These are phyloP conservation scores for Hortiboletus rubellus DNA, from an alignment of 1,284 basidiomycete species.

Conservation along the genomic window DNA sequence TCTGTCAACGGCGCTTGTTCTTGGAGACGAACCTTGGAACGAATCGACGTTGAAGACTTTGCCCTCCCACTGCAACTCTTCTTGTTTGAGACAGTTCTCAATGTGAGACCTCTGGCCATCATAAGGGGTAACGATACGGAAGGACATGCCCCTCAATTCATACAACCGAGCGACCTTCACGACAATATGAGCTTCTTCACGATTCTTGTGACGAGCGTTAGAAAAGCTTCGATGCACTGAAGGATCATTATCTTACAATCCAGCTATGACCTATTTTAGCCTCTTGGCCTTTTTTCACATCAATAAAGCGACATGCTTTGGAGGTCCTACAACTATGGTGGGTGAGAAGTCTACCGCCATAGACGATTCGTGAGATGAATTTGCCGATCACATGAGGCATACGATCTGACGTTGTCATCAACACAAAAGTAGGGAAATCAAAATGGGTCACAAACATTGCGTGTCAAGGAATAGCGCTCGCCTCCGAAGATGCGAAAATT, in stretches of 20 bases:
- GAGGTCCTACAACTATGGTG: conserved; percentile 6
- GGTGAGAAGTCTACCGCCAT: conserved; percentile 33
- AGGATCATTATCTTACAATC: conserved; percentile 19
- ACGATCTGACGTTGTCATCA: conserved; percentile 41
- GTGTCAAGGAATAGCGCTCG: conserved; percentile 39
- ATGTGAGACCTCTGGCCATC: conserved; percentile 59
- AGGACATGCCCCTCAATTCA: conserved; percentile 7
- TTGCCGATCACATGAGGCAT: conserved; percentile 50
- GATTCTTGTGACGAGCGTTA: conserved; percentile 18
- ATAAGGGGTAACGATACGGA: conserved; percentile 47
- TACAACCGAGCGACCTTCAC: conserved; percentile 24
- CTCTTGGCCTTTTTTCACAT: conserved; percentile 31
- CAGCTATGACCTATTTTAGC: conserved; percentile 24
- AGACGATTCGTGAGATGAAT: conserved; percentile 50
- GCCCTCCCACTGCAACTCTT: conserved; percentile 49
- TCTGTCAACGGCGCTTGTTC: conserved; percentile 20
- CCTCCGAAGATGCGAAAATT: conserved; percentile 40
- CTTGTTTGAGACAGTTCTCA: conserved; percentile 46
- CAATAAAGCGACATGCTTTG: conserved; percentile 29
- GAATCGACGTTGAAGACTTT: conserved; percentile 65
- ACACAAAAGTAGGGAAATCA: neutral
- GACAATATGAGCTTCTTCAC: conserved; percentile 28
- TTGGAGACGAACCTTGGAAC: conserved; percentile 52
- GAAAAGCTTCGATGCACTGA: neutral
- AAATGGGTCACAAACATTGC: conserved; percentile 41